Conservation (phyloP, 225 moss, liverwort and hornwort species). For the Takakia lepidozioides region DNA sequence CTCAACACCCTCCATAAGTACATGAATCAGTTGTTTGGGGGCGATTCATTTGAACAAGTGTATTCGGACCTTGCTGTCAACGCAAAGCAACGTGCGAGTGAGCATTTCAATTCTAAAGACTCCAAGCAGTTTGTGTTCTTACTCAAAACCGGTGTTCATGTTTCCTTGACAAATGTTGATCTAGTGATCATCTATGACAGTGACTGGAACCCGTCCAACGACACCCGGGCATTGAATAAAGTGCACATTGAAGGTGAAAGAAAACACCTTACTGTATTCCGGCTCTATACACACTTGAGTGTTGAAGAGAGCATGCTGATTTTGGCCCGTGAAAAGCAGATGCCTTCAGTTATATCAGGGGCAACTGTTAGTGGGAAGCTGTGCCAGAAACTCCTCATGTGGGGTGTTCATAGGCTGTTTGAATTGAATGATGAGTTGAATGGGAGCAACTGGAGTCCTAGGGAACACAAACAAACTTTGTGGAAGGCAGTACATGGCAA, state of each 20-base stretch:
- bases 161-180: conserved; percentile 39
- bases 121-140: conserved; percentile 43
- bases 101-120: conserved; percentile 45
- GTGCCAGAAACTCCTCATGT: conserved; percentile 46
- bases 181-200: conserved; percentile 44
- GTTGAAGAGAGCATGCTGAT: conserved; percentile 48
- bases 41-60: conserved; percentile 52
- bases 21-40: conserved; percentile 46
- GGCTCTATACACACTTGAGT: conserved; percentile 47
- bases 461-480: no score
- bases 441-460: no score
- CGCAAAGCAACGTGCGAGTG: conserved; percentile 33
- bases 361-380: conserved; percentile 30
- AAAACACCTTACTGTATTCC: conserved; percentile 42
- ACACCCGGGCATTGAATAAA: conserved; percentile 40
- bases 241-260: conserved; percentile 43
- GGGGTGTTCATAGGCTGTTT: conserved; percentile 46
- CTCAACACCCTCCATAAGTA: conserved; percentile 50
- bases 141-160: conserved; percentile 41
- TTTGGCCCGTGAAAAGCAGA: conserved; percentile 29
- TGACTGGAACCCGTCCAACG: conserved; percentile 51
- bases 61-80: conserved; percentile 46
- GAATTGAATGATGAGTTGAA: conserved; percentile 28
- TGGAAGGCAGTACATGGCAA: no score
- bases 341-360: conserved; percentile 15